Evolutionary conservation across 2,329 filamentous ascomycete species (phyloP).

Genomic region (Ramularia endophylla): DNA sequence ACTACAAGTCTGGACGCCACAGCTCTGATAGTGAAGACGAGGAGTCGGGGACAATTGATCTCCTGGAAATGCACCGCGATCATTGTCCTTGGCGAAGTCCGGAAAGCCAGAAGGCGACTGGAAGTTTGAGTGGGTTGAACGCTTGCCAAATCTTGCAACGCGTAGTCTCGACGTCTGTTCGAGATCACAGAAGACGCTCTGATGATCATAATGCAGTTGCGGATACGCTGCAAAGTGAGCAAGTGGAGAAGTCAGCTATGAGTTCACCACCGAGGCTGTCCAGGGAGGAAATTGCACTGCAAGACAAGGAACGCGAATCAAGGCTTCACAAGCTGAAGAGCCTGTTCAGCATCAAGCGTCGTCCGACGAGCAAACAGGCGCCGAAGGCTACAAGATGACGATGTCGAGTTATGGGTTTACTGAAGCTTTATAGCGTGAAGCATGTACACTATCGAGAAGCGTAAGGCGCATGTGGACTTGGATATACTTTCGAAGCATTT

Average conservation of each 20-base stretch:
- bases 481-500: too few relatives aligned
- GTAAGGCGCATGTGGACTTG: too few relatives aligned
- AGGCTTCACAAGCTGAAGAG: slow-evolving; percentile 30
- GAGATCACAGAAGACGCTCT: slow-evolving; percentile 28
- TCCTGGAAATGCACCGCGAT: slow-evolving; percentile 32
- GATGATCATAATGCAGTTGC: slow-evolving; percentile 12
- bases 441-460: too few relatives aligned
- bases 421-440: too few relatives aligned
- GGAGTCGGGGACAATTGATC: slow-evolving; percentile 20
- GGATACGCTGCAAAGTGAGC: slow-evolving; percentile 5
- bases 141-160: slow-evolving; percentile 28
- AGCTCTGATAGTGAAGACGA: slow-evolving; percentile 13
- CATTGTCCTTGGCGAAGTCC: slow-evolving; percentile 35
- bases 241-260: slow-evolving; percentile 2
- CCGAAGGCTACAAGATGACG: not conserved
- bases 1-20: slow-evolving; percentile 27
- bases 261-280: slow-evolving; percentile 9
- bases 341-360: slow-evolving; percentile 29
- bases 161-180: slow-evolving; percentile 26
- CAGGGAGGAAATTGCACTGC: slow-evolving; percentile 26
- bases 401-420: too few relatives aligned
- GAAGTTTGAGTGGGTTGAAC: slow-evolving; percentile 27
- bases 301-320: slow-evolving; percentile 31
- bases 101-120: slow-evolving; percentile 27
- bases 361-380: slow-evolving; percentile 9